Base-by-base conservation (phyloP, 352 stramenopile genomes). In the Thraustotheca clavata region DNA sequence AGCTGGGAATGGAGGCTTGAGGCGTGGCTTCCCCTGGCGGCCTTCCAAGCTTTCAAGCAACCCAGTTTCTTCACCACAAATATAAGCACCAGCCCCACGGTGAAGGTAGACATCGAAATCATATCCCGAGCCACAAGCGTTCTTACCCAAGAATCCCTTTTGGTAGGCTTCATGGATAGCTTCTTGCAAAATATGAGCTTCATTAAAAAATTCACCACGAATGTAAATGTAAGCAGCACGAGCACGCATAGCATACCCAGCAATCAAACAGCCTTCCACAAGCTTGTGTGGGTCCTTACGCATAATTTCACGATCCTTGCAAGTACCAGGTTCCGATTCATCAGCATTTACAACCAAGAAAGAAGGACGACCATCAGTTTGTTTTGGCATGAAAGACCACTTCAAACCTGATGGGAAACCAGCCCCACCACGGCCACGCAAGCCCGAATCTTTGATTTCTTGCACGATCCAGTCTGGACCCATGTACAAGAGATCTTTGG, bases 271-370 rank as follows among this genome's bases (percentile, higher is more conserved):
- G 40, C 97, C 97, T 71, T 99, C 97, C 18, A 99, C 86, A 41
- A 99, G 83, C 80, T 99, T 99, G 83, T 99, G 97, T 40, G 97
- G 97, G 74, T 99, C 97, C 76, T 99, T 99, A 59, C 97, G 91
- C 95, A 99, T 99, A 74, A 99, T 99, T 81, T 99, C 97, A 41
- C 97, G 92, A 76, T 99, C 97, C 80, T 99, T 99, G 86, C 97
- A 99, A 36, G 97, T 99, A 26, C 97, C 97, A 0, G 97, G 97
- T 79, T 99, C 97, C 43, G 79, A 97, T 81, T 99, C 97, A 74
- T 99, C 97, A 55, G 97, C 97, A 77, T 99, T 99, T 22, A 99
- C 96, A 22, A 99, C 96, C n/a, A 99, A 80, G 78, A 99, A 99
- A 35, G 79, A 96, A n/a, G 97, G 97, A 50, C 97, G 87, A 24